phyloP scores from a whole-genome alignment of 768 basidiomycete genomes.

The Boletus tomentosulus region DNA sequence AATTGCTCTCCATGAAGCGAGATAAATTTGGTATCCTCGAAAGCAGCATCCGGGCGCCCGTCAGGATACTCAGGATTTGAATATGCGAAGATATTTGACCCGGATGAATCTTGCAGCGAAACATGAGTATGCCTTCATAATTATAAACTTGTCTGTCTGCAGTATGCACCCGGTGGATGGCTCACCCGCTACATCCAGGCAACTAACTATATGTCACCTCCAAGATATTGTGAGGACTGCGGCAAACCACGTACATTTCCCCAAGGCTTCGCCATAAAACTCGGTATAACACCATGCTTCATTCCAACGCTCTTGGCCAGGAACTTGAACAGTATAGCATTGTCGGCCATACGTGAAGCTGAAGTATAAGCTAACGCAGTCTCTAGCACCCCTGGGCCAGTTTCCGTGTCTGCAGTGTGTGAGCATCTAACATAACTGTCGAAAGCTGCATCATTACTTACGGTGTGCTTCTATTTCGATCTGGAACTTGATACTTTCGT shows the following conservation, averaged over 20 bases:
- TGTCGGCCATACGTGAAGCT: conserved; percentile 81
- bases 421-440: conserved; percentile 2
- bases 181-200: conserved; percentile 92
- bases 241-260: conserved; percentile 58
- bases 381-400: conserved; percentile 84
- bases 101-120: conserved; percentile 65
- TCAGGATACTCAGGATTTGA: conserved; percentile 52
- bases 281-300: conserved; percentile 83
- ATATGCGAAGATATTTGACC: conserved; percentile 78
- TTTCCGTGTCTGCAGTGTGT: conserved; percentile 71
- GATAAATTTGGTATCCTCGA: conserved; percentile 79
- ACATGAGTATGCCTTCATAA: conserved; percentile 80
- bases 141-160: neutral
- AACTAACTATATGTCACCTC: conserved; percentile 44
- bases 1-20: conserved; percentile 86
- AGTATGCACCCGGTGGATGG: conserved; percentile 10
- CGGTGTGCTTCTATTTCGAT: conserved; percentile 86
- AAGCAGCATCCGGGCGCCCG: conserved; percentile 68
- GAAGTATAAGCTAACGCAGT: conserved; percentile 84
- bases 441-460: conserved; percentile 31
- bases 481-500: conserved; percentile 65
- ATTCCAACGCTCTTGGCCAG: conserved; percentile 90
- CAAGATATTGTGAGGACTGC: neutral
- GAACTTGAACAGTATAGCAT: conserved; percentile 90
- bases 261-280: conserved; percentile 99